A percentile compares a stretch with the other conserved stretches of the same genome.
Evolutionary conservation across 2,329 filamentous ascomycete genomes (phyloP).

Genomic region (Tolypocladium pustulatum): DNA sequence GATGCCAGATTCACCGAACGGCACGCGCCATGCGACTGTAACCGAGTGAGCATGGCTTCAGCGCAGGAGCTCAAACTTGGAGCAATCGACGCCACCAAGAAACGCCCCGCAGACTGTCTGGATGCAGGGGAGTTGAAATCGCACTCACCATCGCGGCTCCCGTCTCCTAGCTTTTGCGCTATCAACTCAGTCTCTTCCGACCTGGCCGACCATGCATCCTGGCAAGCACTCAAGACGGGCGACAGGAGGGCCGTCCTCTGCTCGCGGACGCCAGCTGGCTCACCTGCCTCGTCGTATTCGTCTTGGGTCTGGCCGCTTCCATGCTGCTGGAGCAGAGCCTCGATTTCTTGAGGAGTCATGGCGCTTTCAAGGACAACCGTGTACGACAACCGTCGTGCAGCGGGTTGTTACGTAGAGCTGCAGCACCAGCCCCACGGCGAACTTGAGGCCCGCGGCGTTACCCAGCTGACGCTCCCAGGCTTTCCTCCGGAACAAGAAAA

Average conservation of each 20-base stretch:
- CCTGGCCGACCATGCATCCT: slow-evolving; percentile 28
- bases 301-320: slow-evolving; percentile 16
- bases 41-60: neutral
- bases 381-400: neutral
- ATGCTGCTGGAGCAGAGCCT: slow-evolving; percentile 22
- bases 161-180: slow-evolving; percentile 43
- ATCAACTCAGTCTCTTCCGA: slow-evolving; percentile 32
- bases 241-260: slow-evolving; percentile 21
- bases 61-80: neutral
- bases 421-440: neutral
- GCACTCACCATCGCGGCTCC: slow-evolving; percentile 43
- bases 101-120: neutral
- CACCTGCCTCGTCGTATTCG: slow-evolving; percentile 14
- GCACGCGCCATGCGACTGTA: slow-evolving; percentile 43
- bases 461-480: neutral
- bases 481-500: neutral
- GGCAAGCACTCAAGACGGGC: slow-evolving; percentile 26
- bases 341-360: slow-evolving; percentile 27
- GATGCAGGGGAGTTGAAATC: neutral
- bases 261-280: slow-evolving; percentile 11
- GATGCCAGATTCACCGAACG: slow-evolving; percentile 47
- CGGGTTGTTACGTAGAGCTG: neutral
- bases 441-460: neutral
- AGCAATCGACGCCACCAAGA: neutral
- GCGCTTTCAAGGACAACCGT: neutral